Conservation (phyloP, 2,329 filamentous ascomycete genomes). For the Penicillium concentricum region DNA sequence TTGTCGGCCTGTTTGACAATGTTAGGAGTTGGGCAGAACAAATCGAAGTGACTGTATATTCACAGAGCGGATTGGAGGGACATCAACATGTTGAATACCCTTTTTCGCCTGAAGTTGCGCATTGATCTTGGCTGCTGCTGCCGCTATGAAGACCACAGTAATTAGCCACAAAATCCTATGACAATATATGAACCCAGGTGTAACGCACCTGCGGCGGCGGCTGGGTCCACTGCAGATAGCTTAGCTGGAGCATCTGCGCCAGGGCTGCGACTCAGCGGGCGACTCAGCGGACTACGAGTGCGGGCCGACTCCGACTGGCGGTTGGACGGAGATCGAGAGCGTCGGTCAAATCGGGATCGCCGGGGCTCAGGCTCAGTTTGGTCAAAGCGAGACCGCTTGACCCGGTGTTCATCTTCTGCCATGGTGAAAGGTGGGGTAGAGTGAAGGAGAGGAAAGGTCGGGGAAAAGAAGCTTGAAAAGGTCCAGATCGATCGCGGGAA, state of each 20-base stretch:
- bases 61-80: conserved; percentile 72
- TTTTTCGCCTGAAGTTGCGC: conserved; percentile 82
- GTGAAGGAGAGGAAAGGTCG: conserved; percentile 1
- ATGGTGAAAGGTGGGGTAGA: conserved; percentile 46
- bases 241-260: conserved; percentile 38
- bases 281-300: conserved; percentile 75
- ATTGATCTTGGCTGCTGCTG: conserved; percentile 85
- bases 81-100: conserved; percentile 85
- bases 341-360: conserved; percentile 83
- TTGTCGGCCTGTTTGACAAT: conserved; percentile 42
- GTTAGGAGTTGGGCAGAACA: conserved; percentile 12
- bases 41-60: conserved; percentile 17
- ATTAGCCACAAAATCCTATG: conserved; percentile 7
- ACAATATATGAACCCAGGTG: background rate
- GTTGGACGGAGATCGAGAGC: conserved; percentile 77
- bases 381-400: conserved; percentile 91
- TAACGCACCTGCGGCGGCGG: conserved; percentile 70
- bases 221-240: conserved; percentile 63
- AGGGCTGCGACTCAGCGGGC: conserved; percentile 44
- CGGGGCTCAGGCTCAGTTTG: conserved; percentile 81
- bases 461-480: conserved; percentile 9
- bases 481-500: conserved; percentile 12
- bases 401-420: conserved; percentile 73
- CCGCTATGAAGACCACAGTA: conserved; percentile 55
- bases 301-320: conserved; percentile 68